These are phyloP conservation scores for Beauveria bassiana DNA, from an alignment of 2,329 filamentous ascomycete species.

Conservation along the genomic window DNA sequence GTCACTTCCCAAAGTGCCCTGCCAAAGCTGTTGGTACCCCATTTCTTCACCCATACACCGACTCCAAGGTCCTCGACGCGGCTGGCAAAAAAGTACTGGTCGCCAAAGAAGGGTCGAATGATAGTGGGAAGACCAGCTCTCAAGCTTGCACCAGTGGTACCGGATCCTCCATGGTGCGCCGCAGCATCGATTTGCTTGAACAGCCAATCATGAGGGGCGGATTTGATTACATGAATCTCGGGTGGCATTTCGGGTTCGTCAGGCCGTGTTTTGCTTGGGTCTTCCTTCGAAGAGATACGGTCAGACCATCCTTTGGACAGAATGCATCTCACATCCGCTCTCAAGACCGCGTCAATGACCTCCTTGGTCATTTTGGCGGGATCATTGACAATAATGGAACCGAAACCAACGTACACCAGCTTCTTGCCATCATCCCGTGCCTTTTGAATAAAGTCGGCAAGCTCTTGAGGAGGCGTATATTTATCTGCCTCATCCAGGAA, in stretches of 20 bases:
- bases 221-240: constrained; percentile 81
- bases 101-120: constrained; percentile 93
- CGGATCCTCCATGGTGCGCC: constrained; percentile 88
- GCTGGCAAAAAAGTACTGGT: constrained; percentile 92
- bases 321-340: constrained; percentile 89
- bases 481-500: constrained; percentile 72
- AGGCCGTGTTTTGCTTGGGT: constrained; percentile 38
- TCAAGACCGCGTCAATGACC: constrained; percentile 84
- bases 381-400: constrained; percentile 89
- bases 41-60: constrained; percentile 78
- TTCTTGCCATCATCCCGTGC: constrained; percentile 79
- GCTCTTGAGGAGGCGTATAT: constrained; percentile 68
- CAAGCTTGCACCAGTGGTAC: constrained; percentile 88
- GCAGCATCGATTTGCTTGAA: constrained; percentile 91
- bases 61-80: constrained; percentile 91
- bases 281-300: constrained; percentile 48
- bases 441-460: constrained; percentile 74
- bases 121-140: constrained; percentile 89
- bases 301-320: constrained; percentile 97
- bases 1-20: constrained; percentile 87
- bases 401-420: constrained; percentile 94
- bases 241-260: constrained; percentile 61
- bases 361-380: constrained; percentile 81
- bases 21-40: constrained; percentile 80
- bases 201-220: constrained; percentile 93